A percentile compares a stretch with the other conserved stretches of the same genome.
phyloP scores from a whole-genome alignment of 1,284 basidiomycete species.

The Apiotrichum siamense region DNA sequence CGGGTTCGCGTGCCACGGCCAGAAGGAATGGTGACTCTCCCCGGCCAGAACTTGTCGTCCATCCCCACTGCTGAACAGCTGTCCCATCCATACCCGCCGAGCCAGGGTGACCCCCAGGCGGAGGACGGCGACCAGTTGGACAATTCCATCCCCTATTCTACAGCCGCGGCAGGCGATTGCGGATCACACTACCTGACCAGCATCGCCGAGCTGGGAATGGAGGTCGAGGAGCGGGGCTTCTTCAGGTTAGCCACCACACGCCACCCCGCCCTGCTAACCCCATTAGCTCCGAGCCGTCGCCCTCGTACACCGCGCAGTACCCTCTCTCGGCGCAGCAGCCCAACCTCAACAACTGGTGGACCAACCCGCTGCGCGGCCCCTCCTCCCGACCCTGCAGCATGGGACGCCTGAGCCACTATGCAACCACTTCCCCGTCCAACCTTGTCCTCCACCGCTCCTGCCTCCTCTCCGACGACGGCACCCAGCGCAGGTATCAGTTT shows the following conservation, averaged over 20 bases:
- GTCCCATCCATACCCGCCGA: no score
- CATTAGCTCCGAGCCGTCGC: constrained; percentile 28
- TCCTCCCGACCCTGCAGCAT: no score
- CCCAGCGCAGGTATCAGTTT: constrained; percentile 8
- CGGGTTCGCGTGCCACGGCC: constrained; percentile 19
- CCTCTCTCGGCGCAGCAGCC: background rate
- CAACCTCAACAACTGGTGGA: background rate
- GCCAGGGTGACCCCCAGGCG: no score
- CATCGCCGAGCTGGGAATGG: constrained; percentile 42
- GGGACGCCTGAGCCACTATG: no score
- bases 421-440: background rate
- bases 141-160: background rate
- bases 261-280: background rate
- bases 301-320: background rate
- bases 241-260: constrained; percentile 20
- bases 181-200: background rate
- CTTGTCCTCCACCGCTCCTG: constrained; percentile 12
- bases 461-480: constrained; percentile 32
- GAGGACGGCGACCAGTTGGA: no score
- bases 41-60: no score
- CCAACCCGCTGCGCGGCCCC: no score
- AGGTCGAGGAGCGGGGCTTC: constrained; percentile 40
- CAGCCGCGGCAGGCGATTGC: background rate
- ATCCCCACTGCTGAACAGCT: no score
- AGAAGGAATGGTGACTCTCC: background rate